Evolutionary conservation across 2,329 filamentous ascomycete species (phyloP).

Genomic region (Fusarium succisae): DNA sequence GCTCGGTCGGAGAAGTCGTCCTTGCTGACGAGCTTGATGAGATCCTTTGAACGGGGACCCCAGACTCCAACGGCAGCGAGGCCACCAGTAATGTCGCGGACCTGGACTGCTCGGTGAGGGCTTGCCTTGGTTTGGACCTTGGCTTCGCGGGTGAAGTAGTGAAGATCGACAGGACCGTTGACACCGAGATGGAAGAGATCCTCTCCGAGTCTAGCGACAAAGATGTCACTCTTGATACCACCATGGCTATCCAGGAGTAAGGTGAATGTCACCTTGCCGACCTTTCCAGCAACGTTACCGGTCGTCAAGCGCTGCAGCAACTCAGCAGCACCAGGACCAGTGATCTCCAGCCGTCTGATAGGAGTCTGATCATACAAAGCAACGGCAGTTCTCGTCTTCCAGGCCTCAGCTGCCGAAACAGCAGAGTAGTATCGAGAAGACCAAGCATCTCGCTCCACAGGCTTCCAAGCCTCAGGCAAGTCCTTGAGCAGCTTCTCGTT

Average conservation of each 20-base stretch:
- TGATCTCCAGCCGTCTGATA: conserved; percentile 65
- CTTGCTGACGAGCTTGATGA: conserved; percentile 56
- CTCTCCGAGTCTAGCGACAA: conserved; percentile 60
- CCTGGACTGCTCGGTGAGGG: conserved; percentile 56
- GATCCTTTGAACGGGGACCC: conserved; percentile 64
- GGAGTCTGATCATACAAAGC: conserved; percentile 72
- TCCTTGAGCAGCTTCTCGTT: conserved; percentile 62
- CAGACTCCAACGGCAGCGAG: conserved; percentile 71
- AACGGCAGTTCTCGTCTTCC: conserved; percentile 70
- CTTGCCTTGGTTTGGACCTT: conserved; percentile 54
- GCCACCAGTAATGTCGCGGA: conserved; percentile 67
- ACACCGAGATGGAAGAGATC: conserved; percentile 65
- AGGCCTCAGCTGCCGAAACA: conserved; percentile 68
- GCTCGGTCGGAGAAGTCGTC: conserved; percentile 58
- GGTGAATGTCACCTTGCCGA: conserved; percentile 64
- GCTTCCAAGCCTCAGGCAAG: conserved; percentile 63
- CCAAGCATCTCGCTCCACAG: conserved; percentile 67
- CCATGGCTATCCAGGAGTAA: conserved; percentile 64
- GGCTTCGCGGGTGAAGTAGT: conserved; percentile 64
- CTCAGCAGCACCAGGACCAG: conserved; percentile 64
- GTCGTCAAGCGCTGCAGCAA: conserved; percentile 65
- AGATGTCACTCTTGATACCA: conserved; percentile 66
- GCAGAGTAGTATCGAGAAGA: conserved; percentile 66
- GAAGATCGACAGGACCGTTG: conserved; percentile 63
- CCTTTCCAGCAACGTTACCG: conserved; percentile 56